Evolutionary conservation across 208 protist genomes (phyloP), one percentile per base, ranked within the genome.

Genomic region (Borovskyia barvae): DNA sequence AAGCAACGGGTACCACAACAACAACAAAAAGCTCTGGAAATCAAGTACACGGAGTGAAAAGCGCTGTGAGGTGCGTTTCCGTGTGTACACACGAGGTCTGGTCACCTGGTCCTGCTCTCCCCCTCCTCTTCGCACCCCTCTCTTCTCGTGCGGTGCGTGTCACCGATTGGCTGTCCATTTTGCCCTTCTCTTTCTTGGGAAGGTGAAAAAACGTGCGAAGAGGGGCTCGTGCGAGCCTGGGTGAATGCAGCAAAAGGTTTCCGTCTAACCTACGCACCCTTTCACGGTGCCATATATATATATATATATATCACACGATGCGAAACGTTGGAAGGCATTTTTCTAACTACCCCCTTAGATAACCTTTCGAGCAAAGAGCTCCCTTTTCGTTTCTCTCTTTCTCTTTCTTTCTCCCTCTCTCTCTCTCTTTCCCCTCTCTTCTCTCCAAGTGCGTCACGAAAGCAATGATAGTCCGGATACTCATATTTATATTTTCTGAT

Each of bases 401-500:
- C 7, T 35, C 19, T 51, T 35, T 2, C 40, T 54, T 43, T 52
- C 20, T 14, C 25, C 9, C 37, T 41, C 5, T 30, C 12, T 58
- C 20, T 39, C 15, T 47, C 8, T 39, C 2, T 47, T 5, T 56
- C 1, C 26, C 5, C 19, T 60, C 33, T 67, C 32, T 25, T 55
- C 56, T 57, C 48, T 56, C 40, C 47, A 33, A 2, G 9, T 57
- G 15, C 57, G 37, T 8, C 30, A 28, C 47, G n/a, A 12, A 25
- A 24, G 28, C 35, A 2, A n/a, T 53, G 3, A 19, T 53, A 22
- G 35, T 36, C 1, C 41, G 49, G 17, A 53, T 58, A 63, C 36
- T 63, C 22, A 14, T 46, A 20, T 55, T 56, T 42, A 35, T 49
- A 29, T 45, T 66, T 66, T 30, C 43, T 46, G 56, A 14, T 58